Evolutionary conservation across 2,329 filamentous ascomycete genomes (phyloP), one percentile per base, ranked within the genome.

Genomic region (Pezicula carpinea): DNA sequence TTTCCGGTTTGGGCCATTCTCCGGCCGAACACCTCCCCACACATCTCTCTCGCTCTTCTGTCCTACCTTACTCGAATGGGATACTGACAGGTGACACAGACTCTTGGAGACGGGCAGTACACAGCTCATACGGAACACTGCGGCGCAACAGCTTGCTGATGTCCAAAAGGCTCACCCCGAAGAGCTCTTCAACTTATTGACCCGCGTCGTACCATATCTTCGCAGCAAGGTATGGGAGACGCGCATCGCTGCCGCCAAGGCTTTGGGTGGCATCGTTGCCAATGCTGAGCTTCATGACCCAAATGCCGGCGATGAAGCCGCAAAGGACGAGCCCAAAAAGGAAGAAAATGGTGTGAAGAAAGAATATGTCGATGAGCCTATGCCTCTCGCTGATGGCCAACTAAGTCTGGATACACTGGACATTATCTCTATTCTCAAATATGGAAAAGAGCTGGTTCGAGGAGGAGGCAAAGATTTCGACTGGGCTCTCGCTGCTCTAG

Each of bases 131-230:
- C 85, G 95, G 58, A 95, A 96, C 64, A 99, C 93, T 53, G 95
- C 93, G 53, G 93, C 95, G 52, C 90, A 95, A 64, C 93, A 99
- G 70, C 79, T 99, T 53, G 93, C 91, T 52, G 93, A 99, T 69
- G 93, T 96, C 68, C 95, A 99, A 69, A 97, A 96, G 66, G 88
- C 93, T 66, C 93, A 97, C 61, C 93, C 93, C 0, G 92, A 99
- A 69, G 95, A 99, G 67, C 75, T 99, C 1, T 97, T 97, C 70
- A 96, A 97, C 64, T 78, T 99, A 6, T 77, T 99, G 11, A 92
- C 89, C 23, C 80, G 92, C 51, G 91, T 99, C 26, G 84, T 99
- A n/a, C 92, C 93, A 1, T 99, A 96, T 67, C 77, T 99, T 23
- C 83, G 89, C 49, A 92, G 93, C 58, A 96, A 92, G 66, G 92